Conservation (phyloP, 768 basidiomycete genomes). For the Rhodotorula graminis region DNA sequence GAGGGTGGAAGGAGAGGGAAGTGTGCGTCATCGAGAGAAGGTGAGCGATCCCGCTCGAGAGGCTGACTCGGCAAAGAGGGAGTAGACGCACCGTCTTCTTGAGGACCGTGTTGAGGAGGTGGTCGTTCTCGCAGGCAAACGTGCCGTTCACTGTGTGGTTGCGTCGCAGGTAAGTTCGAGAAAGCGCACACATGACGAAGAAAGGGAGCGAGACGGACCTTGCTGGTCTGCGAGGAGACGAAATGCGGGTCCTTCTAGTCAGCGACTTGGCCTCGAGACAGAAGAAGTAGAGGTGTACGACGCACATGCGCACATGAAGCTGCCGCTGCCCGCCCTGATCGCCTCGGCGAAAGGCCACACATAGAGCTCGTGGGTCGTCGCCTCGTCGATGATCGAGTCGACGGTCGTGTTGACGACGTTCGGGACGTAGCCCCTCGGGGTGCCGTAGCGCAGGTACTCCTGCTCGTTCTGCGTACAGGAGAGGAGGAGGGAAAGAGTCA, state of each 20-base stretch:
- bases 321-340: constrained; percentile 11
- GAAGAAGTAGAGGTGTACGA: neutral
- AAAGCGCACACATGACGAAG: too few relatives aligned
- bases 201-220: constrained; percentile 33
- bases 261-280: too few relatives aligned
- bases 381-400: constrained; percentile 50
- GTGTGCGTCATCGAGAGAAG: too few relatives aligned
- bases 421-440: constrained; percentile 11
- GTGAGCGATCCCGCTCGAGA: neutral
- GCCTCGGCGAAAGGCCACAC: constrained; percentile 13
- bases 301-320: constrained; percentile 39
- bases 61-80: neutral
- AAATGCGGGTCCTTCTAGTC: too few relatives aligned
- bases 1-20: too few relatives aligned
- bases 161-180: neutral
- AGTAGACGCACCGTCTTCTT: constrained; percentile 55
- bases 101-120: constrained; percentile 64
- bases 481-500: too few relatives aligned
- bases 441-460: constrained; percentile 45
- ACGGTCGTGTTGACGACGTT: constrained; percentile 46
- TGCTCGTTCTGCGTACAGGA: constrained; percentile 45
- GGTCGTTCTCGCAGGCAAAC: constrained; percentile 66
- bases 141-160: constrained; percentile 6
- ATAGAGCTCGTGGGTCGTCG: constrained; percentile 45
- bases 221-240: too few relatives aligned